Evolutionary conservation across 208 protist genomes (phyloP), one percentile per base, ranked within the genome.

Genomic region (Tetramitus jugosus): DNA sequence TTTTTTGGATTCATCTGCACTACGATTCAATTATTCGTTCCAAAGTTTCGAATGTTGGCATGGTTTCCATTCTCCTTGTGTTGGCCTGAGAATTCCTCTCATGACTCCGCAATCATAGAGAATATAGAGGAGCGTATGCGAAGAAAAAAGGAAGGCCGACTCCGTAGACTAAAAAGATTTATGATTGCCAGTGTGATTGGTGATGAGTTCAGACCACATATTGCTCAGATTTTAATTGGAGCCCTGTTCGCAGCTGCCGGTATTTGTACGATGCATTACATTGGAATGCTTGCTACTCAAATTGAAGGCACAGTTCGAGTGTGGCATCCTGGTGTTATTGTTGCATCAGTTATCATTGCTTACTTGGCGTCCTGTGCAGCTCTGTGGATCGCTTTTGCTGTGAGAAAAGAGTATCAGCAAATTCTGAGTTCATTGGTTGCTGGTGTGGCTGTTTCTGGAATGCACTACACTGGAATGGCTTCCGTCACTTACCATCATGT

Each of bases 401-500:
- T 6, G 29, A 31, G 29, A 31, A 23, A 3, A 62, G 17, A n/a
- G 3, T 10, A 31, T 33, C 4, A 23, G 29, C 14, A 31, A n/a
- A 7, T 62, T 23, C 8, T 62, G 3, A 23, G 17, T 33, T 7
- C 56, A n/a, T 7, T 31, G 3, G 56, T 62, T 10, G 56, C 17
- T 3, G 56, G 8, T n/a, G 14, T 62, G 56, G 56, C 56, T 33
- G 56, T 62, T 10, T 62, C 26, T 62, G 56, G 26, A 26, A 31
- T 62, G 26, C 56, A 62, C 29, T 62, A 62, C n/a, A 31, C n/a
- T 31, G 56, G 56, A 62, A 62, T 62, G 56, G n/a, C 26, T 62
- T 3, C 56, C 10, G 14, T 23, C 17, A 62, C 14, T n/a, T 62
- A 62, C 17, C 29, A 62, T 62, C n/a, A n/a, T n/a, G n/a, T n/a